phyloP scores from a whole-genome alignment of 805 yeast genomes.

The Candida maltosa region DNA sequence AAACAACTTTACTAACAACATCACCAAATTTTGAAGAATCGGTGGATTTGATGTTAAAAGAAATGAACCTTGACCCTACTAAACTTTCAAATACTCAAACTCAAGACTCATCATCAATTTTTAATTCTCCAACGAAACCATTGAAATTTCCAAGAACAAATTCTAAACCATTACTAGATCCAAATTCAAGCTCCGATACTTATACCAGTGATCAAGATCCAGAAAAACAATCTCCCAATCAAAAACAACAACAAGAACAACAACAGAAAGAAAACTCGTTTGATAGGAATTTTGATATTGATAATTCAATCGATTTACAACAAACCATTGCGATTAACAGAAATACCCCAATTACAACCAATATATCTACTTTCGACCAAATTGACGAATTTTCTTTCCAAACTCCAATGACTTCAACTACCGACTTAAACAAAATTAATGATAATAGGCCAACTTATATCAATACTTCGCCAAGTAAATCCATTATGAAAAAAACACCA shows the following conservation, averaged over 20 bases:
- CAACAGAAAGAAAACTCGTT: slow-evolving; percentile 5
- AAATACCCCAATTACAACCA: neutral
- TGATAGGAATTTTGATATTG: slow-evolving; percentile 20
- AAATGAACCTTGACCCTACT: slow-evolving; percentile 16
- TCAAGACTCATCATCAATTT: slow-evolving; percentile 9
- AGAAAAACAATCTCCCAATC: too few species aligned
- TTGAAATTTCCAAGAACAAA: slow-evolving; percentile 21
- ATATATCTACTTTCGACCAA: too few species aligned
- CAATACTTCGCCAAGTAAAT: slow-evolving; percentile 32
- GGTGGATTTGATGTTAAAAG: slow-evolving; percentile 26
- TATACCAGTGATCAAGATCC: slow-evolving; percentile 33
- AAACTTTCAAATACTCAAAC: slow-evolving; percentile 1
- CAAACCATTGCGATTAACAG: slow-evolving; percentile 10
- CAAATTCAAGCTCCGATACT: slow-evolving; percentile 41
- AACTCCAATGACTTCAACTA: slow-evolving; percentile 20
- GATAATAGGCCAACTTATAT: neutral
- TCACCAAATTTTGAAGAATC: too few species aligned
- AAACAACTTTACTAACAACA: slow-evolving; percentile 4
- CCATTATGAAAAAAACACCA: slow-evolving; percentile 32
- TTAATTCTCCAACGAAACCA: slow-evolving; percentile 28
- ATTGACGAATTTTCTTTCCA: slow-evolving; percentile 24
- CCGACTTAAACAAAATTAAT: slow-evolving; percentile 8
- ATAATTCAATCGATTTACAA: slow-evolving; percentile 11
- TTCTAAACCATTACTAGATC: slow-evolving; percentile 17
- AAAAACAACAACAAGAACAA: neutral